Conservation (phyloP, 192 early-diverging fungal species). For the Phlyctochytrium planicorne region DNA sequence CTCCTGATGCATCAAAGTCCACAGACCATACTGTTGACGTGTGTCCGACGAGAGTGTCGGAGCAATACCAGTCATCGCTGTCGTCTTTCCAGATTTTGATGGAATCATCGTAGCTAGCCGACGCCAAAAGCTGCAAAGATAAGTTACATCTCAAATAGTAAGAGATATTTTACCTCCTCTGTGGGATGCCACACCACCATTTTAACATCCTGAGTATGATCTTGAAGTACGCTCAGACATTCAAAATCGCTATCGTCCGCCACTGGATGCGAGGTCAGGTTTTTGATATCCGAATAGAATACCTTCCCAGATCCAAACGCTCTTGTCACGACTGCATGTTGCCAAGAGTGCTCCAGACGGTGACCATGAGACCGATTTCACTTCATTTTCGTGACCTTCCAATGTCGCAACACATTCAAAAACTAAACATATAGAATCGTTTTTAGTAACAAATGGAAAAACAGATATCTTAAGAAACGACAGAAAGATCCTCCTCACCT, state of each 20-base stretch:
- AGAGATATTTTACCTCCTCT: constrained; percentile 56
- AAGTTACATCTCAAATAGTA: not conserved
- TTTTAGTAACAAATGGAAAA: not conserved
- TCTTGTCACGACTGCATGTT: constrained; percentile 94
- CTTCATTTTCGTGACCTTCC: constrained; percentile 98
- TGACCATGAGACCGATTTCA: constrained; percentile 90
- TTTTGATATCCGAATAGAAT: not conserved
- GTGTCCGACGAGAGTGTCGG: constrained; percentile 82
- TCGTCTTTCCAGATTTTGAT: constrained; percentile 93
- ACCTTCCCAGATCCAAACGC: constrained; percentile 99
- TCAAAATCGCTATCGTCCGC: constrained; percentile 90
- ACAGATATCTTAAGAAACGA: not conserved
- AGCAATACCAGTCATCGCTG: constrained; percentile 95
- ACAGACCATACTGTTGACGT: constrained; percentile 90
- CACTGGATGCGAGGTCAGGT: constrained; percentile 27
- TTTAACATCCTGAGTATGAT: constrained; percentile 97
- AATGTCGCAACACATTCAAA: constrained; percentile 91
- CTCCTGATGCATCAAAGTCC: constrained; percentile 70
- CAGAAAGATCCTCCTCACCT: constrained; percentile 14
- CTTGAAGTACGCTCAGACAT: constrained; percentile 89
- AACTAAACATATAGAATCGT: constrained; percentile 31
- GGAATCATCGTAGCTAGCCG: constrained; percentile 91
- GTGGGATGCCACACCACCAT: constrained; percentile 89
- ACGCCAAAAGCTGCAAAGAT: constrained; percentile 64
- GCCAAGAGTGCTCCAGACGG: constrained; percentile 78